Evolutionary conservation across 371 early-diverging fungal species (phyloP).

Genomic region (Ordospora colligata): DNA sequence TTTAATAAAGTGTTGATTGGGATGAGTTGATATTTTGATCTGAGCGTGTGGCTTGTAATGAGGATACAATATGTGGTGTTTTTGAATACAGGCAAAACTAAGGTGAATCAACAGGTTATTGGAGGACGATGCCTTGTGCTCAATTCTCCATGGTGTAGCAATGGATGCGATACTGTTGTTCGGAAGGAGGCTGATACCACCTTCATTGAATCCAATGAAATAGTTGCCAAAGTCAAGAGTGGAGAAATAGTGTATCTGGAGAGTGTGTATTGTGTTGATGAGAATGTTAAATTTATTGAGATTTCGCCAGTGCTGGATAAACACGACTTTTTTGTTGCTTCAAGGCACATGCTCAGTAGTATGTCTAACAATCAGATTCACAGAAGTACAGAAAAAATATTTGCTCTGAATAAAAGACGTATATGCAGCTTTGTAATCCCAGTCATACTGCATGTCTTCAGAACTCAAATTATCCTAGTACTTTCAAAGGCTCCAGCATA

Average conservation of each 20-base stretch:
- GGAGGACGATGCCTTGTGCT: neutral
- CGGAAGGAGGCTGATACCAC: neutral
- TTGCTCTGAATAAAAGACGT: neutral
- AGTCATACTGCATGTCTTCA: neutral
- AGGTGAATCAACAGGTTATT: neutral
- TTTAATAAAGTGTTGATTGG: slow-evolving; percentile 1
- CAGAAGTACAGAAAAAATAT: neutral
- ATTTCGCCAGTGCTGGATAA: neutral
- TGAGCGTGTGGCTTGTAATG: neutral
- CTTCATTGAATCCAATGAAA: neutral
- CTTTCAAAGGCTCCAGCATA: neutral
- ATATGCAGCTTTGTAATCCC: neutral
- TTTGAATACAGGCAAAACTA: neutral
- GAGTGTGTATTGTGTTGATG: neutral
- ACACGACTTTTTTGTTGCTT: neutral
- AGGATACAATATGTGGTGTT: neutral
- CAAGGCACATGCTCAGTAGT: neutral
- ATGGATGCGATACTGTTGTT: neutral
- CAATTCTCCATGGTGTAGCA: neutral
- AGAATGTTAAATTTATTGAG: neutral
- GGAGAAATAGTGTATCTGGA: neutral
- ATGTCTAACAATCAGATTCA: neutral
- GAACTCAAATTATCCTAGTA: neutral
- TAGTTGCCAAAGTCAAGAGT: neutral
- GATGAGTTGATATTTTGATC: neutral